Evolutionary conservation across 768 basidiomycete species (phyloP).

Genomic region (Austroboletus eburneus): DNA sequence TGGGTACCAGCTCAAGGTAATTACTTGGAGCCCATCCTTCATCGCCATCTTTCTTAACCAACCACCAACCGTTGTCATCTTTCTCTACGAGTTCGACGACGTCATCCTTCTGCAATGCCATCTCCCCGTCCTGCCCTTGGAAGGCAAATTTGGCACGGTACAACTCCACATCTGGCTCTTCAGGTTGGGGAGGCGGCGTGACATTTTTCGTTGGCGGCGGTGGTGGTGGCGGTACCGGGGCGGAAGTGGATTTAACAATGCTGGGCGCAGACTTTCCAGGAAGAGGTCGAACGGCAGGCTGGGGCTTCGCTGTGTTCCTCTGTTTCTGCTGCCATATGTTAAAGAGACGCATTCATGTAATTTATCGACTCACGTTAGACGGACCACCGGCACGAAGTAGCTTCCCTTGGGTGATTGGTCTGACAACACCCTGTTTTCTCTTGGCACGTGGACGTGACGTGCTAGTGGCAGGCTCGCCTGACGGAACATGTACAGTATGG

Average conservation of each 20-base stretch:
- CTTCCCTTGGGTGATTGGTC: slow-evolving; percentile 84
- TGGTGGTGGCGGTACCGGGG: slow-evolving; percentile 33
- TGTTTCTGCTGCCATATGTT: slow-evolving; percentile 40
- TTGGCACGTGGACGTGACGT: slow-evolving; percentile 80
- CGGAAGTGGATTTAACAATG: slow-evolving; percentile 18
- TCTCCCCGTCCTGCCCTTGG: slow-evolving; percentile 88
- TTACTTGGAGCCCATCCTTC: slow-evolving; percentile 97
- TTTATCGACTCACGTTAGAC: slow-evolving; percentile 43
- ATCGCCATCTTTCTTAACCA: slow-evolving; percentile 73
- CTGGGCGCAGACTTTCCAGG: slow-evolving; percentile 51
- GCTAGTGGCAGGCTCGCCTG: slow-evolving; percentile 83
- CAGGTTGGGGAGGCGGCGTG: slow-evolving; percentile 52
- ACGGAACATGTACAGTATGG: slow-evolving; percentile 80
- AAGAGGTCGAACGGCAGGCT: slow-evolving; percentile 47
- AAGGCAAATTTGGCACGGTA: slow-evolving; percentile 94
- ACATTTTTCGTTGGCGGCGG: slow-evolving; percentile 38
- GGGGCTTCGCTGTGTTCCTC: slow-evolving; percentile 33
- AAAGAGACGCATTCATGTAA: not conserved
- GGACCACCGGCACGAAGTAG: slow-evolving; percentile 75
- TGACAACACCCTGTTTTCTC: slow-evolving; percentile 80
- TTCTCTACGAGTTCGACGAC: slow-evolving; percentile 89
- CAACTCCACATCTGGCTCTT: slow-evolving; percentile 62
- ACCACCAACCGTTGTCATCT: slow-evolving; percentile 97
- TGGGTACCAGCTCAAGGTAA: slow-evolving; percentile 80
- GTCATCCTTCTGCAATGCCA: slow-evolving; percentile 87